Evolutionary conservation across 441 rosid species (phyloP).

Genomic region (Croton laevigatus): DNA sequence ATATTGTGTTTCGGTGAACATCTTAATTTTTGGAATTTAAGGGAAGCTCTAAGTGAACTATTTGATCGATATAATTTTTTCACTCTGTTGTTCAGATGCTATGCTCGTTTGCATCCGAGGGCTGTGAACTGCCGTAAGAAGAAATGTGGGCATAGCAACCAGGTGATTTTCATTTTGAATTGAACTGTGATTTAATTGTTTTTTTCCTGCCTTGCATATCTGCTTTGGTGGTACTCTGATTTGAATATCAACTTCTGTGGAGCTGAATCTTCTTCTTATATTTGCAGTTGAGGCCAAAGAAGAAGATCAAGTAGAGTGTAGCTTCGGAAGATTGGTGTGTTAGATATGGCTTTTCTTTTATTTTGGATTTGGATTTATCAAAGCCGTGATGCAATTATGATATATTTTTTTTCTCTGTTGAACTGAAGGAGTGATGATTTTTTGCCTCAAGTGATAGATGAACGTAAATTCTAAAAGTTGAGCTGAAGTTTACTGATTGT

Average conservation of each 20-base stretch:
- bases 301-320: constrained; percentile 73
- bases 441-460: too few relatives aligned
- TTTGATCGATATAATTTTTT: not conserved
- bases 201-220: not conserved
- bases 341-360: not conserved
- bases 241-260: not conserved
- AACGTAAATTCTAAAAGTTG: too few relatives aligned
- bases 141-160: constrained; percentile 80
- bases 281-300: constrained; percentile 74
- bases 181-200: not conserved
- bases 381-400: not conserved
- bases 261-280: not conserved
- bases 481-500: too few relatives aligned
- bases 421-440: too few relatives aligned
- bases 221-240: too few relatives aligned
- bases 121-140: constrained; percentile 76
- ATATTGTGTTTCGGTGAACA: not conserved
- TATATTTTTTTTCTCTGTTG: not conserved
- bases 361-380: constrained; percentile 3
- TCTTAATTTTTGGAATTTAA: not conserved
- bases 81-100: constrained; percentile 38
- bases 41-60: too few relatives aligned
- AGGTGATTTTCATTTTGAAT: constrained; percentile 29
- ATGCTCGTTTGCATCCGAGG: constrained; percentile 66
- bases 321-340: not conserved